Evolutionary conservation across 2,329 filamentous ascomycete species (phyloP).

Genomic region (Botrytis fragariae): DNA sequence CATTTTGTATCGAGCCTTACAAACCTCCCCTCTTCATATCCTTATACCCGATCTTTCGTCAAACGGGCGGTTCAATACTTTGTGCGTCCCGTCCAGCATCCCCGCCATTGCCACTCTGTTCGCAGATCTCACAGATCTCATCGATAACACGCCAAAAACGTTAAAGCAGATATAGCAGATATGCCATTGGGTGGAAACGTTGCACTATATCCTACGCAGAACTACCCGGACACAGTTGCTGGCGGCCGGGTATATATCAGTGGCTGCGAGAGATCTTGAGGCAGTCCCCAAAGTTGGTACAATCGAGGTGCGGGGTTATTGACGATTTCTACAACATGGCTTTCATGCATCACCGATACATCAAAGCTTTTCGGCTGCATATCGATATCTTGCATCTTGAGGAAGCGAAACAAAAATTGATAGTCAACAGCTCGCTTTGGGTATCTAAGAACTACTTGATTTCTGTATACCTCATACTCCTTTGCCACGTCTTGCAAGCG

Average conservation of each 20-base stretch:
- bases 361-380: background rate
- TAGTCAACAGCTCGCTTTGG: background rate
- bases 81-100: background rate
- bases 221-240: background rate
- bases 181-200: background rate
- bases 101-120: background rate
- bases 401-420: background rate
- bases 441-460: background rate
- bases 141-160: background rate
- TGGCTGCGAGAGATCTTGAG: background rate
- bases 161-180: background rate
- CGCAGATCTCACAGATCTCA: background rate
- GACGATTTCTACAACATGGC: background rate
- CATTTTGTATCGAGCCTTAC: background rate
- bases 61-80: background rate
- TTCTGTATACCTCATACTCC: background rate
- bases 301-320: background rate
- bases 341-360: background rate
- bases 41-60: background rate
- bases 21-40: background rate
- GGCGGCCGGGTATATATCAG: background rate
- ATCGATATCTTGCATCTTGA: background rate
- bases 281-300: background rate
- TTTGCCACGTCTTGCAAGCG: background rate
- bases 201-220: background rate